These are phyloP conservation scores for Calonectria pseudoturangicola DNA, from an alignment of 2,329 filamentous ascomycete genomes.

Conservation along the genomic window DNA sequence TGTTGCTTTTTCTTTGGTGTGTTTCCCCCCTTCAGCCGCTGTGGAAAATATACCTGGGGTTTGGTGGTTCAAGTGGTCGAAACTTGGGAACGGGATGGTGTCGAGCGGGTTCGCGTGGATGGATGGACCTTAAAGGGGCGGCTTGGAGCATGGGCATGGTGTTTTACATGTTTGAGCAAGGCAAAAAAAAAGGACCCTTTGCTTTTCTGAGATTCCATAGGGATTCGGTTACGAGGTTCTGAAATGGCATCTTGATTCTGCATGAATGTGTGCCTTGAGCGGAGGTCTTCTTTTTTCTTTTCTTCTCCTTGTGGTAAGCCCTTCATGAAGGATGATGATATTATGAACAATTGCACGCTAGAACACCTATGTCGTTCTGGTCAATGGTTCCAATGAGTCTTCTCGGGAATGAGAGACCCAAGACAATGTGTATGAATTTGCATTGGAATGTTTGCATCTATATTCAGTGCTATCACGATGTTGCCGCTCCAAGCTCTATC, in stretches of 20 bases:
- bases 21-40: background rate
- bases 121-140: slow-evolving; percentile 47
- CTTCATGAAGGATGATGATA: background rate
- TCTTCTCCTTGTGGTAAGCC: background rate
- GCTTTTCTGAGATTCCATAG: slow-evolving; percentile 58
- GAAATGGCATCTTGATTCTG: slow-evolving; percentile 61
- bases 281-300: background rate
- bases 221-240: slow-evolving; percentile 58
- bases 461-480: slow-evolving; percentile 4
- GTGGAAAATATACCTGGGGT: slow-evolving; percentile 32
- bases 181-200: slow-evolving; percentile 52
- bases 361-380: background rate
- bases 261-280: slow-evolving; percentile 47
- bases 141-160: slow-evolving; percentile 61
- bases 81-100: slow-evolving; percentile 18
- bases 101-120: slow-evolving; percentile 47
- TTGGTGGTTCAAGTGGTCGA: slow-evolving; percentile 40
- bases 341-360: background rate
- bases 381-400: background rate
- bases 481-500: background rate
- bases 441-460: slow-evolving; percentile 14
- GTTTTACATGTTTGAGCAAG: slow-evolving; percentile 61
- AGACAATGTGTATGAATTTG: background rate
- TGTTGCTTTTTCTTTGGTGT: background rate
- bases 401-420: background rate